phyloP scores from a whole-genome alignment of 139 green algal species.

The Chlorella ohadii region DNA sequence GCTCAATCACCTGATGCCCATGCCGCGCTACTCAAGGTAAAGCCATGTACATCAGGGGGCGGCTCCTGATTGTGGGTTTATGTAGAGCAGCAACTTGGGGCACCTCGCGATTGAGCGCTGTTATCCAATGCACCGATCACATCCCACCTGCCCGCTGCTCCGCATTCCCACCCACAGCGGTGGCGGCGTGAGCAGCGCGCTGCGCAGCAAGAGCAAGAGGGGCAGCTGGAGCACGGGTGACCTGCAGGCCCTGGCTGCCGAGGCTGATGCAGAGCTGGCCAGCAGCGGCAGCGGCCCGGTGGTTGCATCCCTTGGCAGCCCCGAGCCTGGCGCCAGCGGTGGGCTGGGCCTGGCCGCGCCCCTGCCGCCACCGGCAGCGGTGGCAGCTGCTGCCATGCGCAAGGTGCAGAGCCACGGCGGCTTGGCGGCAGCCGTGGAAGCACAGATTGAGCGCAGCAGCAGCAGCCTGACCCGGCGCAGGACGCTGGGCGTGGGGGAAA shows the following conservation, averaged over 20 bases:
- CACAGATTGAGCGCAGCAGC: not conserved
- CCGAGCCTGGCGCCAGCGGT: not conserved
- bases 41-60: too few species aligned
- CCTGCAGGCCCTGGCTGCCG: constrained; percentile 10
- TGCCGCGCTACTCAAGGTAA: not conserved
- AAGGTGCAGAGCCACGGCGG: not conserved
- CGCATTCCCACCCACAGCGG: constrained; percentile 3
- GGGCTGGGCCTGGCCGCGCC: not conserved
- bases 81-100: too few species aligned
- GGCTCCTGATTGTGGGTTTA: too few species aligned
- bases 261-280: too few species aligned
- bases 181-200: constrained; percentile 5
- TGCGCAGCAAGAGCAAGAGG: not conserved
- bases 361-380: not conserved
- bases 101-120: too few species aligned
- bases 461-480: constrained; percentile 2
- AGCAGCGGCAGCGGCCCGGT: too few species aligned
- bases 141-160: too few species aligned
- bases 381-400: not conserved
- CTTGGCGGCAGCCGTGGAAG: not conserved
- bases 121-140: too few species aligned
- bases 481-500: not conserved
- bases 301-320: too few species aligned
- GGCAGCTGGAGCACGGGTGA: constrained; percentile 17
- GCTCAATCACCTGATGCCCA: constrained; percentile 3